Percentiles rank a stretch among this genome's conserved stretches.
phyloP scores from a whole-genome alignment of 2,329 filamentous ascomycete species.

The Didymella lethalis region DNA sequence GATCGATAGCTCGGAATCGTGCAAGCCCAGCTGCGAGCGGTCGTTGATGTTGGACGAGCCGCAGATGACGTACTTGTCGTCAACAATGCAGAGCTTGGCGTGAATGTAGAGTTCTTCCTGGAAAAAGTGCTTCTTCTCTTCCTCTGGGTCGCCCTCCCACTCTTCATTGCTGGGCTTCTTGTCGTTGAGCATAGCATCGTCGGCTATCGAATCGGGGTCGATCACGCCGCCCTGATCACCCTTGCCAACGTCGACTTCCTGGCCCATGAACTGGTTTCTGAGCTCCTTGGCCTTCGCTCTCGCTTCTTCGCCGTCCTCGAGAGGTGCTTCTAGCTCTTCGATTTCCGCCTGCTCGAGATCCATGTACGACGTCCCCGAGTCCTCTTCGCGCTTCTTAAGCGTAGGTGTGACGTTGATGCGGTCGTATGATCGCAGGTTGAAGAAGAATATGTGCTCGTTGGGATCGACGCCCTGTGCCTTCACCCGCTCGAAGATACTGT shows the following conservation, averaged over 20 bases:
- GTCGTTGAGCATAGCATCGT: conserved; percentile 81
- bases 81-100: conserved; percentile 86
- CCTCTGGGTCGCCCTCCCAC: conserved; percentile 77
- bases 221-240: conserved; percentile 51
- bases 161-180: conserved; percentile 70
- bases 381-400: conserved; percentile 77
- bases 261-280: conserved; percentile 56
- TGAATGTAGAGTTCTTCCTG: conserved; percentile 98
- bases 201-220: conserved; percentile 72
- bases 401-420: conserved; percentile 83
- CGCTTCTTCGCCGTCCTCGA: conserved; percentile 49
- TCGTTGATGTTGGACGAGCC: conserved; percentile 93
- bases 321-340: conserved; percentile 77
- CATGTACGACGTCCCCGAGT: conserved; percentile 83
- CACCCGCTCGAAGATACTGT: conserved; percentile 88
- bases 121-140: conserved; percentile 86
- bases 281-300: conserved; percentile 57
- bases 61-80: conserved; percentile 85
- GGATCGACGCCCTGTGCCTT: conserved; percentile 78
- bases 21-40: conserved; percentile 82
- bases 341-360: conserved; percentile 88
- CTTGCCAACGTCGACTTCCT: conserved; percentile 51
- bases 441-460: conserved; percentile 82
- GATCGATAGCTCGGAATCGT: conserved; percentile 90
- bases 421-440: conserved; percentile 93